These are phyloP conservation scores for Trebouxia gelatinosa DNA, from an alignment of 163 green algal genomes.

Conservation along the genomic window DNA sequence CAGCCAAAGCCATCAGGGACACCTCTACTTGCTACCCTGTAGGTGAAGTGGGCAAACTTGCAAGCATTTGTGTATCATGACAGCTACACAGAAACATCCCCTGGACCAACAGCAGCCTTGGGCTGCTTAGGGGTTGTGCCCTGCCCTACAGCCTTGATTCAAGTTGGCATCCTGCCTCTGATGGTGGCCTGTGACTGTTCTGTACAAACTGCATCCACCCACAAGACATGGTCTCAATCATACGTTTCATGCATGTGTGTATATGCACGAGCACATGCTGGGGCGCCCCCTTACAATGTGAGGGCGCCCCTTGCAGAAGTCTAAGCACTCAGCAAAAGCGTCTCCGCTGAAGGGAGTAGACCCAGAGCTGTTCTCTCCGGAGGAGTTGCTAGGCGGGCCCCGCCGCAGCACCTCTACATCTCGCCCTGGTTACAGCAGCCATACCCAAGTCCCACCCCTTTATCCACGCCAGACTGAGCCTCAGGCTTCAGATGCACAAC, in stretches of 20 bases:
- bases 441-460: no score
- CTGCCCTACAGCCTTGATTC: no score
- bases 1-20: no score
- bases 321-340: conserved; percentile 27
- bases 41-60: no score
- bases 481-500: not conserved
- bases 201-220: not conserved
- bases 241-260: not conserved
- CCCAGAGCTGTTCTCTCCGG: conserved; percentile 51
- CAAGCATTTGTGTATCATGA: not conserved
- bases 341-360: conserved; percentile 37
- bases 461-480: no score
- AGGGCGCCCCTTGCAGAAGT: conserved; percentile 21
- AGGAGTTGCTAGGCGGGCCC: conserved; percentile 43
- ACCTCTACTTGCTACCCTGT: no score
- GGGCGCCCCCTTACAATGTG: not conserved
- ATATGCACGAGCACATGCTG: not conserved
- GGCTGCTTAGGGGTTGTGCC: no score
- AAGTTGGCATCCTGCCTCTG: not conserved
- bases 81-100: no score
- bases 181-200: not conserved
- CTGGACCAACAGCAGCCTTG: not conserved
- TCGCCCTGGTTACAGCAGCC: not conserved
- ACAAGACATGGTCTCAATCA: not conserved
- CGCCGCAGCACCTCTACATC: not conserved